These are phyloP conservation scores for Tolypocladium inflatum DNA, from an alignment of 2,329 filamentous ascomycete species.

Conservation along the genomic window DNA sequence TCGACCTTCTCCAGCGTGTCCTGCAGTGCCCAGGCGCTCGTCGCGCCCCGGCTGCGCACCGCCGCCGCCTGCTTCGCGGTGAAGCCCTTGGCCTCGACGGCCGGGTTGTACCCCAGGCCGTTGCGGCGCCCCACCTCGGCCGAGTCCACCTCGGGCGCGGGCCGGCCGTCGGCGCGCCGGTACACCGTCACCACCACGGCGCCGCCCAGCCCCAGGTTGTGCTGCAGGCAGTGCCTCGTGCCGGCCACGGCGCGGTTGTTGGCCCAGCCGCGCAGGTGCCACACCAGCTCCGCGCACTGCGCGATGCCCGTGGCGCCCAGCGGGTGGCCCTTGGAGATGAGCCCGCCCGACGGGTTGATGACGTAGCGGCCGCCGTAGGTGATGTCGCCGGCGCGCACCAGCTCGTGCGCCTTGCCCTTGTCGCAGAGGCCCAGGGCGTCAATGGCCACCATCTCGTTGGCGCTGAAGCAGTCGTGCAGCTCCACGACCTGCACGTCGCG, in stretches of 20 bases:
- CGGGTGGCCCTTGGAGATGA: constrained; percentile 94
- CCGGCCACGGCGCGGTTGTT: constrained; percentile 69
- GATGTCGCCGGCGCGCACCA: constrained; percentile 79
- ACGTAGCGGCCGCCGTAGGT: constrained; percentile 80
- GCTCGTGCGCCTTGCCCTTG: constrained; percentile 80
- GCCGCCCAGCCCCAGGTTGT: constrained; percentile 87
- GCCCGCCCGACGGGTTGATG: constrained; percentile 86
- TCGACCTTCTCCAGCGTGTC: constrained; percentile 39
- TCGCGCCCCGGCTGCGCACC: constrained; percentile 57
- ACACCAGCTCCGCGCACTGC: constrained; percentile 89
- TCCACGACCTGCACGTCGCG: constrained; percentile 76
- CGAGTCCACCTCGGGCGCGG: constrained; percentile 49
- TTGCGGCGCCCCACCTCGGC: constrained; percentile 56
- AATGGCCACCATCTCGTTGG: constrained; percentile 86
- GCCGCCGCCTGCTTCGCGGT: constrained; percentile 64
- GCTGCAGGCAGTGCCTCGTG: constrained; percentile 71
- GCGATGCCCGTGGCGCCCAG: constrained; percentile 91
- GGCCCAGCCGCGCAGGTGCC: constrained; percentile 93
- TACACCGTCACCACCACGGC: constrained; percentile 89
- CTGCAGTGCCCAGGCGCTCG: constrained; percentile 67
- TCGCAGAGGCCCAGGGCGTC: constrained; percentile 75
- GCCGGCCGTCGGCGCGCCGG: constrained; percentile 67
- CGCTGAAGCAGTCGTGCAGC: constrained; percentile 92
- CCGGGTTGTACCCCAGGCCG: constrained; percentile 82
- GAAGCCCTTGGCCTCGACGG: constrained; percentile 81